Evolutionary conservation across 1,284 basidiomycete genomes (phyloP).

Genomic region (Sphaerobolus stellatus): DNA sequence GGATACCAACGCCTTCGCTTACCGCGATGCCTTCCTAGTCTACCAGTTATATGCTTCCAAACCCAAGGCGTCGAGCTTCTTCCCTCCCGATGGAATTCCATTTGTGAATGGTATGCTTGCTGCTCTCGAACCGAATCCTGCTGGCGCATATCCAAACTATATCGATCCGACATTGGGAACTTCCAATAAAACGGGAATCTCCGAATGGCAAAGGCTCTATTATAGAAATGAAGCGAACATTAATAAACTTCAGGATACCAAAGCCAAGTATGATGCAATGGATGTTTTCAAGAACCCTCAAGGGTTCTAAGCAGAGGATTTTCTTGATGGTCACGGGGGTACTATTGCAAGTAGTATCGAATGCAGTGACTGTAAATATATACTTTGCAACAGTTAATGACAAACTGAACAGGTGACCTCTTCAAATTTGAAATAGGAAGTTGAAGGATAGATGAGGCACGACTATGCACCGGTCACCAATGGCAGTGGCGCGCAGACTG

Average conservation of each 20-base stretch:
- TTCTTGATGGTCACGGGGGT: too few species aligned
- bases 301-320: constrained; percentile 39
- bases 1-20: constrained; percentile 25
- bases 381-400: too few species aligned
- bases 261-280: constrained; percentile 42
- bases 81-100: constrained; percentile 19
- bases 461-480: too few species aligned
- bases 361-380: too few species aligned
- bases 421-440: too few species aligned
- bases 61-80: constrained; percentile 23
- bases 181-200: too few species aligned
- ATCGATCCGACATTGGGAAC: constrained; percentile 7
- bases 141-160: constrained; percentile 11
- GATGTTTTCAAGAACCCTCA: constrained; percentile 43
- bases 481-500: too few species aligned
- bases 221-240: too few species aligned
- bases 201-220: constrained; percentile 10
- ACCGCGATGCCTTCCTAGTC: constrained; percentile 26
- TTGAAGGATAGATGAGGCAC: too few species aligned
- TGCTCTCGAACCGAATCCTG: neutral
- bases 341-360: too few species aligned
- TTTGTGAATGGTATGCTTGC: constrained; percentile 15
- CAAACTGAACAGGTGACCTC: too few species aligned
- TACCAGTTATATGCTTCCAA: constrained; percentile 31
- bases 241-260: constrained; percentile 45